Conservation (phyloP, 306 rosid genomes). For the Cucurbita maxima region DNA sequence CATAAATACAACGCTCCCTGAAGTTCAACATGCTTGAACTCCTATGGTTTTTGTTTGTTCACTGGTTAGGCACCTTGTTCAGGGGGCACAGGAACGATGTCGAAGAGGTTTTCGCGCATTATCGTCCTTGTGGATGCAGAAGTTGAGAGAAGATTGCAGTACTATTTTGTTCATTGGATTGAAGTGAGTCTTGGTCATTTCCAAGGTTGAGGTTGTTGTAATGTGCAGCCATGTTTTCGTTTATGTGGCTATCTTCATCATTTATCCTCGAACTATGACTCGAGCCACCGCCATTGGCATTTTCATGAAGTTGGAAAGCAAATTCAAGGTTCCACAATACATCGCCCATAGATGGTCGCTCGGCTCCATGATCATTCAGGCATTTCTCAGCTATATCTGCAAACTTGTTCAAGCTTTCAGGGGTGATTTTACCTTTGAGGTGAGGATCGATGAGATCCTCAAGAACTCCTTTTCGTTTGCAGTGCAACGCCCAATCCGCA, state of each 20-base stretch:
- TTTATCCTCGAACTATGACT: background rate
- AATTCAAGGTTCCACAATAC: slow-evolving; percentile 42
- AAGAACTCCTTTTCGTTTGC: slow-evolving; percentile 25
- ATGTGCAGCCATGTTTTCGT: slow-evolving; percentile 20
- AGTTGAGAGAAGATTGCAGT: slow-evolving; percentile 32
- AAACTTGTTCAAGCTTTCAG: slow-evolving; percentile 33
- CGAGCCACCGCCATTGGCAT: slow-evolving; percentile 6
- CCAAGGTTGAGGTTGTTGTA: slow-evolving; percentile 35
- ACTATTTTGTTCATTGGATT: slow-evolving; percentile 2
- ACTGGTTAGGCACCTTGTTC: background rate
- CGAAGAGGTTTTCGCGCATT: background rate
- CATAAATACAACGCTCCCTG: background rate
- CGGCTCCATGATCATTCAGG: slow-evolving; percentile 25
- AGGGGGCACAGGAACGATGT: background rate
- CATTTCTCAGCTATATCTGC: slow-evolving; percentile 43
- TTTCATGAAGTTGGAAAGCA: slow-evolving; percentile 35
- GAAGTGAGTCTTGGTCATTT: slow-evolving; percentile 17
- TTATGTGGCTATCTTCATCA: slow-evolving; percentile 6
- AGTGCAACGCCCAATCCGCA: slow-evolving; percentile 39
- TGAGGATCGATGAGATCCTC: slow-evolving; percentile 32
- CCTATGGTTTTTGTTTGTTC: background rate
- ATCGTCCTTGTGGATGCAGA: slow-evolving; percentile 31
- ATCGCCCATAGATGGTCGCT: slow-evolving; percentile 35
- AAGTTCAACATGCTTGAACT: slow-evolving; percentile 1
- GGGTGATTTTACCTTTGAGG: slow-evolving; percentile 30